phyloP scores from a whole-genome alignment of 164 flowering plant species.

The Vitis cinerea region DNA sequence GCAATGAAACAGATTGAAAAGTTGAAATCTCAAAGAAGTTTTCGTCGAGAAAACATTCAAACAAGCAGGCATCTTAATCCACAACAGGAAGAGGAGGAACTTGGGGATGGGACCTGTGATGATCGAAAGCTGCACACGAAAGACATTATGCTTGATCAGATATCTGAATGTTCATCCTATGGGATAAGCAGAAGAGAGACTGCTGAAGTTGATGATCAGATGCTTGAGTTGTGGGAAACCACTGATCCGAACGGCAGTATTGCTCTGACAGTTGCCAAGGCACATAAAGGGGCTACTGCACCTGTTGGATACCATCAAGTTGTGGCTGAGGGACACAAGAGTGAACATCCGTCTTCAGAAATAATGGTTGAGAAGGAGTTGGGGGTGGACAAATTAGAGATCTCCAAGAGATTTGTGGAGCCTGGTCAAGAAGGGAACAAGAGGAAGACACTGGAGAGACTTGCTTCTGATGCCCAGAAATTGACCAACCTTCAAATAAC shows the following conservation, averaged over 20 bases:
- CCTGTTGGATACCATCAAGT: constrained; percentile 11
- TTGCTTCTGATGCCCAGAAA: constrained; percentile 72
- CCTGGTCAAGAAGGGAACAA: constrained; percentile 44
- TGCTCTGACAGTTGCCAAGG: constrained; percentile 31
- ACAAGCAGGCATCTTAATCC: constrained; percentile 8
- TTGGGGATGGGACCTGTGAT: constrained; percentile 4
- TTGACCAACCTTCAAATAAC: constrained; percentile 72
- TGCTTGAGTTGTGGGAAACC: constrained; percentile 57
- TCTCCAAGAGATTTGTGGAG: constrained; percentile 41
- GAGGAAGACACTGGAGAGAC: constrained; percentile 69
- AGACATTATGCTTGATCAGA: constrained; percentile 66
- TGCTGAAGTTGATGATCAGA: constrained; percentile 32
- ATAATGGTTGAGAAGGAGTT: constrained; percentile 55
- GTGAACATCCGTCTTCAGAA: constrained; percentile 34
- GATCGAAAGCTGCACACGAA: constrained; percentile 31
- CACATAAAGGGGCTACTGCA: constrained; percentile 12
- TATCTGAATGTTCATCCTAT: constrained; percentile 51
- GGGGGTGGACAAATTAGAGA: constrained; percentile 69
- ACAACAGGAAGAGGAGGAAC: constrained; percentile 6
- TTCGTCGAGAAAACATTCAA: constrained; percentile 12
- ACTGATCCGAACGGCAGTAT: constrained; percentile 30
- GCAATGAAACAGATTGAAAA: constrained; percentile 34
- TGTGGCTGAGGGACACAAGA: constrained; percentile 21
- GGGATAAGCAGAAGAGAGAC: constrained; percentile 38
- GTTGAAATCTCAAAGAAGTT: constrained; percentile 27